phyloP scores from a whole-genome alignment of 169 alveolate genomes.

The Plasmodium gaboni region DNA sequence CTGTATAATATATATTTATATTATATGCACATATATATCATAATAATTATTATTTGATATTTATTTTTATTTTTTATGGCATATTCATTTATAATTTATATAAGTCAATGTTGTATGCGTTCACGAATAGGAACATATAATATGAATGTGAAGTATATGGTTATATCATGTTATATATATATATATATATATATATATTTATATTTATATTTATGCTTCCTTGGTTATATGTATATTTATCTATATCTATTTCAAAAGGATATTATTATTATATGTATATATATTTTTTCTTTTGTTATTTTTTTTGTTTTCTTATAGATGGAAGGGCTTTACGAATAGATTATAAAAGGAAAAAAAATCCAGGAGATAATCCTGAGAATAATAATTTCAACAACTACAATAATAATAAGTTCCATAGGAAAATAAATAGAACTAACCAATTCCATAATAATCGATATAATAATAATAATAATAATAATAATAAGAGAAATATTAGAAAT shows the following conservation, averaged over 20 bases:
- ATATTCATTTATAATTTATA: neutral
- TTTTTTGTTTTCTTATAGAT: slow-evolving; percentile 25
- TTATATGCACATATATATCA: neutral
- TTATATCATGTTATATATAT: neutral
- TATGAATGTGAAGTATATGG: too few species aligned
- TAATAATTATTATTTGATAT: neutral
- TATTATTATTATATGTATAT: neutral
- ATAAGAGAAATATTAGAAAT: slow-evolving; percentile 39
- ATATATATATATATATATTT: neutral
- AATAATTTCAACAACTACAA: slow-evolving; percentile 26
- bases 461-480: slow-evolving; percentile 27
- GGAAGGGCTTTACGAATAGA: slow-evolving; percentile 75
- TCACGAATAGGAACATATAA: neutral
- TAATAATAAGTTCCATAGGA: slow-evolving; percentile 23
- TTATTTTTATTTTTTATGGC: neutral
- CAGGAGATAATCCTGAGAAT: slow-evolving; percentile 34
- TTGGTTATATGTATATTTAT: neutral
- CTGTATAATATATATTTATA: neutral
- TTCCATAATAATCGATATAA: slow-evolving; percentile 67
- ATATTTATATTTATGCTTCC: neutral
- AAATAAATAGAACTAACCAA: slow-evolving; percentile 46
- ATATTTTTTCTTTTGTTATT: neutral
- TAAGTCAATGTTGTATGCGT: neutral
- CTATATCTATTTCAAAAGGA: neutral
- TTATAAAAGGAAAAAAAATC: slow-evolving; percentile 47